Conservation (phyloP, 164 flowering plant species). For the Macadamia integrifolia region DNA sequence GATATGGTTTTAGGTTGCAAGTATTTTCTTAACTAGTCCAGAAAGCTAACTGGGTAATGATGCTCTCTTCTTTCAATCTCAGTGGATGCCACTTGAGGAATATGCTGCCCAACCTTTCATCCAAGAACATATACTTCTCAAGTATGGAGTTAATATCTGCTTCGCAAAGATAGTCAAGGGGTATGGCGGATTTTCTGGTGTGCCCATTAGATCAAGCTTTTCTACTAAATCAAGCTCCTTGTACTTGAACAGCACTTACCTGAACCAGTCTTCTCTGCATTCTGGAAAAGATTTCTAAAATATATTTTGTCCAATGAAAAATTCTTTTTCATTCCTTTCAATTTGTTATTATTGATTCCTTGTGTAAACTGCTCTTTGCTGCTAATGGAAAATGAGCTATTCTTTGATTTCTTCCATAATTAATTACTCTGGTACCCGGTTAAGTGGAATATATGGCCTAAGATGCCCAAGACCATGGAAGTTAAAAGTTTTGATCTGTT, state of each 20-base stretch:
- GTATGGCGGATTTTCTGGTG: slow-evolving; percentile 44
- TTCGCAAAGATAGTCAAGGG: slow-evolving; percentile 31
- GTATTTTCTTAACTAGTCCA: too few species aligned
- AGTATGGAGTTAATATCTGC: slow-evolving; percentile 36
- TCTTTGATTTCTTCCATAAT: too few species aligned
- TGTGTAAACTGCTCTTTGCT: too few species aligned
- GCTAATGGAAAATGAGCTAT: too few species aligned
- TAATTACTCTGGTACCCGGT: too few species aligned
- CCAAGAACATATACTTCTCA: slow-evolving; percentile 28
- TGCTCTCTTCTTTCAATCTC: neutral
- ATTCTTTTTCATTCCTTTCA: too few species aligned
- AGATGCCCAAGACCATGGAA: too few species aligned
- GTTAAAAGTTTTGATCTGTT: too few species aligned
- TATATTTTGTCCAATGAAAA: too few species aligned
- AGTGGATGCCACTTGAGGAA: slow-evolving; percentile 86
- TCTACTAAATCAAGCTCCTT: slow-evolving; percentile 22
- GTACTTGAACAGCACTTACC: slow-evolving; percentile 30
- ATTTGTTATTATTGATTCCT: too few species aligned
- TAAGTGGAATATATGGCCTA: too few species aligned
- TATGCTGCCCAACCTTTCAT: slow-evolving; percentile 47
- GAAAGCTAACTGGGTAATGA: neutral
- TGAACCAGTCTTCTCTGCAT: slow-evolving; percentile 2
- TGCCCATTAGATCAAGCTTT: slow-evolving; percentile 18
- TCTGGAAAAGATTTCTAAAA: neutral
- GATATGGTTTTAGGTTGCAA: neutral